These are phyloP conservation scores for Penicillium longicatenatum DNA, from an alignment of 495 filamentous ascomycete species.

Conservation along the genomic window DNA sequence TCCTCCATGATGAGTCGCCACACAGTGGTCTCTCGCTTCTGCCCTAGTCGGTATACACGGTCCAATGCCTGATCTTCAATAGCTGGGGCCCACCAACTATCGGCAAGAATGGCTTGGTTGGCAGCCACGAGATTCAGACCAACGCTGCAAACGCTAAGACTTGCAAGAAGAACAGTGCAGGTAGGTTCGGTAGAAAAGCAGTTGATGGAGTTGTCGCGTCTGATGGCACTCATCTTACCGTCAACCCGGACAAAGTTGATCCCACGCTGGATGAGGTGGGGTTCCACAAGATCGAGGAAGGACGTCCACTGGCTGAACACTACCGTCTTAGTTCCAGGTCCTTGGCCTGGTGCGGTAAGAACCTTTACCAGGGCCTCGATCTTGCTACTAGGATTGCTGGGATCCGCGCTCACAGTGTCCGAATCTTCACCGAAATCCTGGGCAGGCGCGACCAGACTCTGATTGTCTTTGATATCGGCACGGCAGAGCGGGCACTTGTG, in stretches of 20 bases:
- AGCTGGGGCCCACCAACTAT: constrained; percentile 92
- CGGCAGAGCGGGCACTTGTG: constrained; percentile 90
- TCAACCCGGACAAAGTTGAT: constrained; percentile 78
- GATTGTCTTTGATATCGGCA: constrained; percentile 60
- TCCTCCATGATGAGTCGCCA: constrained; percentile 82
- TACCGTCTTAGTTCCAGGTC: constrained; percentile 75
- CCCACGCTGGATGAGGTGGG: constrained; percentile 61
- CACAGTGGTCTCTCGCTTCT: constrained; percentile 75
- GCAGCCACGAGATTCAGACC: constrained; percentile 89
- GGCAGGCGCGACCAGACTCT: constrained; percentile 67
- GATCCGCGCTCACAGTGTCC: constrained; percentile 53
- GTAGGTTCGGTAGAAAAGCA: constrained; percentile 66
- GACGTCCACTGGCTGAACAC: constrained; percentile 95
- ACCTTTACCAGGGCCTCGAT: constrained; percentile 82
- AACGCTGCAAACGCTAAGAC: constrained; percentile 79
- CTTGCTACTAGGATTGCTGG: constrained; percentile 73
- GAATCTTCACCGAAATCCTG: constrained; percentile 52
- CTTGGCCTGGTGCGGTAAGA: constrained; percentile 67
- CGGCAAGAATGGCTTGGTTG: constrained; percentile 81
- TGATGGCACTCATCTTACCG: constrained; percentile 69
- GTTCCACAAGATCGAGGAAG: constrained; percentile 78
- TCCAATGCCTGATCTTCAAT: constrained; percentile 95
- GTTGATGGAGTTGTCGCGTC: constrained; percentile 70
- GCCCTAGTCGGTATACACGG: constrained; percentile 84
- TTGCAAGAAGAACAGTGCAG: constrained; percentile 80